These are phyloP conservation scores for Akanthomyces dipterigenus DNA, from an alignment of 2,329 filamentous ascomycete genomes.

Conservation along the genomic window DNA sequence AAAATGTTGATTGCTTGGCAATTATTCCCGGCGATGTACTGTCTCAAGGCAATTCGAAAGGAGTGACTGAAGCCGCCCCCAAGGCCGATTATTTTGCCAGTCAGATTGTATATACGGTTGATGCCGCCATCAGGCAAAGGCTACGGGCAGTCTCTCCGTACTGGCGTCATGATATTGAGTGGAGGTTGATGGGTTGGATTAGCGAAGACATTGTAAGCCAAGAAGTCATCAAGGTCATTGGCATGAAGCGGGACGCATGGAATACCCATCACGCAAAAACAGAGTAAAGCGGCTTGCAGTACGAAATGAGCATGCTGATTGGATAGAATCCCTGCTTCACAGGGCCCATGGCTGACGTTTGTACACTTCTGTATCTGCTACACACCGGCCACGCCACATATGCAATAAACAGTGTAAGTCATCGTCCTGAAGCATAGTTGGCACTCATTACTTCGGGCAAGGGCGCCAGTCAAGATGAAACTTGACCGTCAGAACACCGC, in stretches of 20 bases:
- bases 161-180: not conserved
- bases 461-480: constrained; percentile 18
- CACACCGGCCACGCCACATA: no score
- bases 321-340: no score
- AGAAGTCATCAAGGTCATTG: not conserved
- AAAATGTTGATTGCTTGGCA: not conserved
- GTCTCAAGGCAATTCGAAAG: not conserved
- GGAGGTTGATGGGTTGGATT: not conserved
- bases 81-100: not conserved
- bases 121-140: constrained; percentile 8
- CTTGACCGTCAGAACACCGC: constrained; percentile 20
- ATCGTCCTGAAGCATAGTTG: not conserved
- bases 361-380: no score
- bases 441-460: constrained; percentile 4
- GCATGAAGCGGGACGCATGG: not conserved
- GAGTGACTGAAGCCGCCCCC: not conserved
- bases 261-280: not conserved
- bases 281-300: not conserved
- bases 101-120: not conserved
- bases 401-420: no score
- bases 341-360: no score
- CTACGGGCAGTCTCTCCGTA: not conserved
- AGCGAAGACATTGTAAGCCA: not conserved
- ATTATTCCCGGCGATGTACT: not conserved
- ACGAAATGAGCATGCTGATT: no score